Evolutionary conservation across 164 flowering plant species (phyloP), one percentile per base, ranked within the genome.

Genomic region (Paratinospora sagittata): DNA sequence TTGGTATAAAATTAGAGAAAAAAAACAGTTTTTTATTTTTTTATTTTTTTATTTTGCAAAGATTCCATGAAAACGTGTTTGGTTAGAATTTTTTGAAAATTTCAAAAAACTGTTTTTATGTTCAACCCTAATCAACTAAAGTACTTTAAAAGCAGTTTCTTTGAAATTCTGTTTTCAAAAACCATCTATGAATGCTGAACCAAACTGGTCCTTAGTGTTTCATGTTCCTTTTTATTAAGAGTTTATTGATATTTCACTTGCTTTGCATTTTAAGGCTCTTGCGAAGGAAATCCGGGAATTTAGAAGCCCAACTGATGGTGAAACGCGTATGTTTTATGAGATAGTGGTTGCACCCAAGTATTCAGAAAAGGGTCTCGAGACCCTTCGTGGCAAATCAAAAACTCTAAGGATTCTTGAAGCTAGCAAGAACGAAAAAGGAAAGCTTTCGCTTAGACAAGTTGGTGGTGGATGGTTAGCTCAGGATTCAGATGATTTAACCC

Each of bases 381-480:
- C 89, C 67, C 96, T 96, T 36, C 83, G 89, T 60, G 98, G 97
- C 34, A 96, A 96, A 80, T 96, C 98, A 3, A 96, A 96, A 80
- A 89, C 88, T 6, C 66, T 96, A 67, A 84, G 98, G 84, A 93
- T 96, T 65, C 95, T 96, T 60, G 96, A 93, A 84, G 98, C 98
- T 65, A 81, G 67, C 30, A 87, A 86, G 82, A 91, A 90, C 57
- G 84, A 76, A 65, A 84, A 81, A 75, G 98, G 97, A 73, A 96
- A 96, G 80, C 84, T 90, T 55, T 93, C 98, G 3, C 88, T 96
- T 37, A 82, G 98, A 82, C 99, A 96, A 81, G 96, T 93, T 77
- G 97, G 98, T 71, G 97, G 99, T 47, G 99, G 98, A 5, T 96
- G 97, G 98, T 78, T 96, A 71, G 97, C 85, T 63, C 99, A 96